Evolutionary conservation across 2,329 filamentous ascomycete species (phyloP), one percentile per base, ranked within the genome.

Genomic region (Furcasterigmium furcatum): DNA sequence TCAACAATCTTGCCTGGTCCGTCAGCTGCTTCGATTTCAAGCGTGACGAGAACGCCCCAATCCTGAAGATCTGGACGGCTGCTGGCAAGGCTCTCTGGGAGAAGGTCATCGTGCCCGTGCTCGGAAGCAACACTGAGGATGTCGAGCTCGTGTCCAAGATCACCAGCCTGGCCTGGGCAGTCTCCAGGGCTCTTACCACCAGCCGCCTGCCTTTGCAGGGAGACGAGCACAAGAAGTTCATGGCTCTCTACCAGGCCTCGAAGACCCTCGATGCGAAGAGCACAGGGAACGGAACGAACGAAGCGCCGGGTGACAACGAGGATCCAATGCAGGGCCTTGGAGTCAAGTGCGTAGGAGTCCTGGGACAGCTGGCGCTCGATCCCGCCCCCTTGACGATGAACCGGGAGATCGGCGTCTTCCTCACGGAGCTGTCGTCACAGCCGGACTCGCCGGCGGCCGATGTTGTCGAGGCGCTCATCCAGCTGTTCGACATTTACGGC

Each of bases 1-100:
- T 87, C 47, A 85, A 80, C 68, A 87, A 87, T 62, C 77, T 86
- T 44, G 72, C 82, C 44, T 87, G 84, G 82, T 83, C 82, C 10
- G 68, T 84, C 34, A 82, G 79, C 9, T 76, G 76, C 54, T 67
- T 83, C 53, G 80, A 84, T 61, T 82, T 82, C 55, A 67, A 72
- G 20, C 72, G 77, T 25, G 64, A 66, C n/a, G 69, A 72, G 43
- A 80, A 80, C 57, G 63, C 70, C 4, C 65, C 68, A 46, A 70
- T 86, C 45, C 70, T 71, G 43, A 65, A 63, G 40, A 71, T 71
- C 5, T 87, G 84, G 83, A 59, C 62, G 2, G 74, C 77, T 1
- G 61, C 71, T 6, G 76, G 76, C 22, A 72, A 72, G 50, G 63
- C 67, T 45, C 76, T 86, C 51, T 87, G 84, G 83, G 60, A 68